These are phyloP conservation scores for Suhomyces bolitotheri DNA, from an alignment of 1,139 yeast genomes.

Conservation along the genomic window DNA sequence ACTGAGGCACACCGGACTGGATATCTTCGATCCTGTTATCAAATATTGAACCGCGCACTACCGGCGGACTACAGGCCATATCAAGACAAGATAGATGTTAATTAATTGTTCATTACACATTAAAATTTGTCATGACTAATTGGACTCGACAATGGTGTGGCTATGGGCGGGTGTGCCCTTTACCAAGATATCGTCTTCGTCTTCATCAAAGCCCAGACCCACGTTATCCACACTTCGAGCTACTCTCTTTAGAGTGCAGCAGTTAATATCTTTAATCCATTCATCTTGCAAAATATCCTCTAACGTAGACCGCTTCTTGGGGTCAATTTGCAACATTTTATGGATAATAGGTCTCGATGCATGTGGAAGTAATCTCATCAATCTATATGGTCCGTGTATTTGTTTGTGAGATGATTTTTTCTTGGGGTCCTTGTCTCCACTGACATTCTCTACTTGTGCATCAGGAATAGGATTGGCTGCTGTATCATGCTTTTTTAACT, in stretches of 20 bases:
- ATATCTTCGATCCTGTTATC: no score
- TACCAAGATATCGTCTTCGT: slow-evolving; percentile 40
- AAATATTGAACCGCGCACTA: no score
- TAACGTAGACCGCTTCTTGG: slow-evolving; percentile 66
- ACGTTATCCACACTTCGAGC: slow-evolving; percentile 26
- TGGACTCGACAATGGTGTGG: slow-evolving; percentile 35
- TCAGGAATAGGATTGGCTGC: slow-evolving; percentile 1
- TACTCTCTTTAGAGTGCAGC: slow-evolving; percentile 40
- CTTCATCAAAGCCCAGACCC: slow-evolving; percentile 36
- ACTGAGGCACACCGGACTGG: no score
- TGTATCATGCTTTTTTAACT: slow-evolving; percentile 16
- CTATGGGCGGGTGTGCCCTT: slow-evolving; percentile 44
- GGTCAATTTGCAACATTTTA: slow-evolving; percentile 71
- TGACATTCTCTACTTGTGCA: slow-evolving; percentile 1
- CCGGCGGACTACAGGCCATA: no score
- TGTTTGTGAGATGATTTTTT: slow-evolving; percentile 41
- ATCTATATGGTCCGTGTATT: slow-evolving; percentile 81
- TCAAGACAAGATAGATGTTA: no score
- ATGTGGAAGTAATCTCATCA: slow-evolving; percentile 82
- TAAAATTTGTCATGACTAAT: neutral
- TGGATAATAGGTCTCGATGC: slow-evolving; percentile 79
- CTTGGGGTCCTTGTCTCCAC: slow-evolving; percentile 18
- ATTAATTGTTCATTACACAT: slow-evolving; percentile 4
- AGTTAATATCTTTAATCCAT: slow-evolving; percentile 66
- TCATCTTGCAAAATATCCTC: slow-evolving; percentile 65